Conservation (phyloP, 495 filamentous ascomycete genomes). For the Xylaria sp. region DNA sequence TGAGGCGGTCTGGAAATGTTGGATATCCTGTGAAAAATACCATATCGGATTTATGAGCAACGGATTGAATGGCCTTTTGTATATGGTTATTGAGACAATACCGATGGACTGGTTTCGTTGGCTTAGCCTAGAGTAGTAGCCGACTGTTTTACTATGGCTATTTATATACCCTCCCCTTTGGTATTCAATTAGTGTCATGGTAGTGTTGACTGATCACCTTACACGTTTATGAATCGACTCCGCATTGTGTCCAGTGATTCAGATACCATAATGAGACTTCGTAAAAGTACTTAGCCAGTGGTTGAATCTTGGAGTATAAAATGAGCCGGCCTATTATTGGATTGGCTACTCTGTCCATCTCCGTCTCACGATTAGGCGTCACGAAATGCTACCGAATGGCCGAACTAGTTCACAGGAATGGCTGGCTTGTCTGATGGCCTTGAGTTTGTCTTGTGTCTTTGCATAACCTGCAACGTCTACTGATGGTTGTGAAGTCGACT, state of each 20-base stretch:
- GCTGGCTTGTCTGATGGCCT: not conserved
- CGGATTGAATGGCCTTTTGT: not conserved
- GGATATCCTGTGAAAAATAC: not conserved
- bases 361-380: not conserved
- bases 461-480: not conserved
- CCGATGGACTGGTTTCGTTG: not conserved
- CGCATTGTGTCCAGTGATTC: not conserved
- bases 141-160: not conserved
- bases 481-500: not conserved
- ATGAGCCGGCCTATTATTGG: not conserved
- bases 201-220: not conserved
- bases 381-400: not conserved
- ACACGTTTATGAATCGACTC: not conserved
- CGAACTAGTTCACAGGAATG: not conserved
- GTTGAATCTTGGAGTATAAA: not conserved
- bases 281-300: not conserved
- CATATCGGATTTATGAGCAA: not conserved
- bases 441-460: not conserved
- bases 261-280: not conserved
- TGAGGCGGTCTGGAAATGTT: not conserved
- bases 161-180: conserved; percentile 1
- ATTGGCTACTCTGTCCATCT: not conserved
- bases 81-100: not conserved
- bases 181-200: not conserved
- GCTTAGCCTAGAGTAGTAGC: not conserved